Base-by-base conservation (phyloP, 164 flowering plant genomes). In the Aristolochia californica region DNA sequence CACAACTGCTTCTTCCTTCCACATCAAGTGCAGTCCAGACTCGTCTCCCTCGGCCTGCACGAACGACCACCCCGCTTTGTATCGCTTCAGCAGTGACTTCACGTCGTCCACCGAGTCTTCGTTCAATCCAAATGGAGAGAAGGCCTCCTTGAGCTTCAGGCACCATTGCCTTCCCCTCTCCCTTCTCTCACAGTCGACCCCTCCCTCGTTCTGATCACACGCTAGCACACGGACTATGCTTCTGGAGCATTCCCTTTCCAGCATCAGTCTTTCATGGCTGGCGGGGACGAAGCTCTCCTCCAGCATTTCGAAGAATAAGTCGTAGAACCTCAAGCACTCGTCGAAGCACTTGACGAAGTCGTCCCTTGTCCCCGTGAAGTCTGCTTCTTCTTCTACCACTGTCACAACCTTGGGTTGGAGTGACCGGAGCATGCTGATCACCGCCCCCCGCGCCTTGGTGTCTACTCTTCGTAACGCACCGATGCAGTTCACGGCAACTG, bases 341-440 rank as follows among this genome's bases (percentile, higher is more conserved):
- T 79, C 79, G 58, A 87, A 87, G 50, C 83, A 69, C 72, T 68
- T 74, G 15, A 73, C 64, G 48, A 84, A 87, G 43, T 82, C 88
- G 48, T 62, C 44, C 53, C 66, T 71, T 17, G 72, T 44, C 75
- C 75, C 69, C 0, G 72, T 63, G 53, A 83, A 74, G 66, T 87
- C 95, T n/a, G 87, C 91, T 63, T 87, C 91, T 67, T 87, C 88
- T 59, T 87, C 95, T 0, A 83, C 95, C 7, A 87, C 22, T 0
- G 91, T 87, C 63, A 83, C 62, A 16, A 71, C 64, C 59, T 68
- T 68, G 13, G 91, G 88, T 40, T 30, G 57, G 1, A 87, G 68
- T 0, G 75, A 63, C 5, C 55, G 56, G 15, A 87, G 49, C 73
- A 76, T 53, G 45, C 52, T 45, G 7, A 86, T 66, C 43, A 78